Evolutionary conservation across 2,329 filamentous ascomycete genomes (phyloP), one percentile per base, ranked within the genome.

Genomic region (Aspergillus hiratsukae): DNA sequence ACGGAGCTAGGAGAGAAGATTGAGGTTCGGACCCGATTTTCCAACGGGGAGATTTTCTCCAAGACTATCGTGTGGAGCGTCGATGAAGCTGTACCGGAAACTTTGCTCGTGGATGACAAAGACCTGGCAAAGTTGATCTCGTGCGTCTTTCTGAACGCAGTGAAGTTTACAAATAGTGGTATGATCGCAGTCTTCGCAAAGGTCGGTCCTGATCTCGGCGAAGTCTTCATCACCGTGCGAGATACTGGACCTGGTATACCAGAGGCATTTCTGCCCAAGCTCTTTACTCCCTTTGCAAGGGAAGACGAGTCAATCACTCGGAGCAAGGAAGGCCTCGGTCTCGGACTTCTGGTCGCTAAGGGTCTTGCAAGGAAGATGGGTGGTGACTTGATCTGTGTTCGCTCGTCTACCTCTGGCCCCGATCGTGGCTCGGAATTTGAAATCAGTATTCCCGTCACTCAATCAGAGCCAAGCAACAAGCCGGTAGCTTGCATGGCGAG

Each of bases 281-380:
- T 90, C 0, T 90, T 89, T 75, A 86, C 86, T 61, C 83, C 87
- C 1, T 89, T 89, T 69, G 84, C 86, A 25, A 80, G 86, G 58
- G 83, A 88, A 70, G 86, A 90, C 67, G 81, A 84, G 51, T 88
- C 86, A 1, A 82, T 85, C 14, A 88, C 85, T 6, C 78, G 87
- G 46, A 81, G 82, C 58, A 86, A 82, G 66, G 87, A 90, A 69
- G 87, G 87, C 0, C 76, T 89, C 3, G 87, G 87, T 0, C 75
- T 90, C 6, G 87, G 87, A 28, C 74, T 90, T 10, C 79, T 89
- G 66, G 87, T 89, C n/a, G 87, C 87, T 0, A 89, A 89, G 71
- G 86, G 86, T 3, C 77, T 89, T 48, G 84, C 87, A 4, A 79
- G 87, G 53, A 87, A 86, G 67, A 81, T 89, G 55, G 85, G 86